Evolutionary conservation across 441 rosid genomes (phyloP).

Genomic region (Adansonia gregorii): DNA sequence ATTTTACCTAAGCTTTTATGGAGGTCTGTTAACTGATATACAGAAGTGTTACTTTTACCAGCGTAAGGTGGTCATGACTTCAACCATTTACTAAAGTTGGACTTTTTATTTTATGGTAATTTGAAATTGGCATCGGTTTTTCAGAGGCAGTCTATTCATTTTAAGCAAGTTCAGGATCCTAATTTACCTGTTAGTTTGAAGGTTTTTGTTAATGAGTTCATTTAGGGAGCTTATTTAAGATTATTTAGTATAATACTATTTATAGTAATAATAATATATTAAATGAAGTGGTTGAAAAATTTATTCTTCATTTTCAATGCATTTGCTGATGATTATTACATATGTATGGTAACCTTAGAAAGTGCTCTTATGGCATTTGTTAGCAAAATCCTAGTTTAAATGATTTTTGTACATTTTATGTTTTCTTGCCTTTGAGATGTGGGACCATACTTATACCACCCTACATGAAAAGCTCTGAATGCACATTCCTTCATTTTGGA

Average conservation of each 20-base stretch:
- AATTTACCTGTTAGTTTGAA: neutral
- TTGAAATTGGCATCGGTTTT: neutral
- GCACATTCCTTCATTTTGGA: neutral
- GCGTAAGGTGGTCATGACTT: neutral
- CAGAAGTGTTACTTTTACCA: neutral
- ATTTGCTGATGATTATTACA: neutral
- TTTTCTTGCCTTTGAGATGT: slow-evolving; percentile 4
- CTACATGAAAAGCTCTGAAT: neutral
- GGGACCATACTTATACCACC: neutral
- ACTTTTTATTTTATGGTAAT: neutral
- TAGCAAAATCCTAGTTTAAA: slow-evolving; percentile 1
- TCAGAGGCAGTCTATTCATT: neutral
- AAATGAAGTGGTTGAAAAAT: no score
- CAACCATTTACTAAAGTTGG: neutral
- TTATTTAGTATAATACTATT: neutral
- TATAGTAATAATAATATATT: neutral
- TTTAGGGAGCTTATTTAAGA: neutral
- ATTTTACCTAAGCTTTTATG: neutral
- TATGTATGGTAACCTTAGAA: neutral
- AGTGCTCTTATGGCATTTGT: neutral
- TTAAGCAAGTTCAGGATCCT: neutral
- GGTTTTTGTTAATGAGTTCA: neutral
- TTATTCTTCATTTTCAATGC: neutral
- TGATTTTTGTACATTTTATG: neutral
- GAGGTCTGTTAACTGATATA: neutral